Evolutionary conservation across 768 basidiomycete species (phyloP).

Genomic region (Leucocoprinus birnbaumii): DNA sequence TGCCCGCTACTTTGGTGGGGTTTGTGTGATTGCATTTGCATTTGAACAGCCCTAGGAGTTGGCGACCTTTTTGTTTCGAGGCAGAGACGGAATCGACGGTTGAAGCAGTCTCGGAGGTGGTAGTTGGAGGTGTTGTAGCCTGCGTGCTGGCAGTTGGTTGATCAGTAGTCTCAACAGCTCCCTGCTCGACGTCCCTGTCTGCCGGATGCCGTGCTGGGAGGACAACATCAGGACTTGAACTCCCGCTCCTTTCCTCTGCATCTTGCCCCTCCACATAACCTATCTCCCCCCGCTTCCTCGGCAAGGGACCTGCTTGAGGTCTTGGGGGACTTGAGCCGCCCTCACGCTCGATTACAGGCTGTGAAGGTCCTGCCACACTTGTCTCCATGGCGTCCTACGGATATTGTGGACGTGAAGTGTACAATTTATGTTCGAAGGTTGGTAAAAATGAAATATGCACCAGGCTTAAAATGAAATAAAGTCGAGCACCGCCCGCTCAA

Average conservation of each 20-base stretch:
- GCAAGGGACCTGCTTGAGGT: constrained; percentile 60
- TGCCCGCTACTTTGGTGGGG: constrained; percentile 35
- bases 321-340: constrained; percentile 33
- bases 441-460: not conserved
- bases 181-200: constrained; percentile 25
- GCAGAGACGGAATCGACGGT: constrained; percentile 1
- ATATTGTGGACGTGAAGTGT: not conserved
- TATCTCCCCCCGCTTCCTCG: constrained; percentile 63
- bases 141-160: not conserved
- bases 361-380: not conserved
- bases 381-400: constrained; percentile 5
- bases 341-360: not conserved
- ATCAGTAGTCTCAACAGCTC: constrained; percentile 15
- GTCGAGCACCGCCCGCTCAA: constrained; percentile 4
- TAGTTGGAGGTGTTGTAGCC: not conserved
- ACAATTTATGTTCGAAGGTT: not conserved
- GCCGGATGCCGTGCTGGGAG: constrained; percentile 52
- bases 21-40: constrained; percentile 38
- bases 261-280: constrained; percentile 49
- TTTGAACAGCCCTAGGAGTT: constrained; percentile 27
- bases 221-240: constrained; percentile 16
- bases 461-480: constrained; percentile 4
- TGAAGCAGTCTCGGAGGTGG: not conserved
- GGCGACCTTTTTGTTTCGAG: constrained; percentile 6
- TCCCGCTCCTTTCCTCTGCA: not conserved